A percentile compares a stretch with the other conserved stretches of the same genome.
These are phyloP conservation scores for Tetracladium maxilliforme DNA, from an alignment of 2,329 filamentous ascomycete genomes.

Conservation along the genomic window DNA sequence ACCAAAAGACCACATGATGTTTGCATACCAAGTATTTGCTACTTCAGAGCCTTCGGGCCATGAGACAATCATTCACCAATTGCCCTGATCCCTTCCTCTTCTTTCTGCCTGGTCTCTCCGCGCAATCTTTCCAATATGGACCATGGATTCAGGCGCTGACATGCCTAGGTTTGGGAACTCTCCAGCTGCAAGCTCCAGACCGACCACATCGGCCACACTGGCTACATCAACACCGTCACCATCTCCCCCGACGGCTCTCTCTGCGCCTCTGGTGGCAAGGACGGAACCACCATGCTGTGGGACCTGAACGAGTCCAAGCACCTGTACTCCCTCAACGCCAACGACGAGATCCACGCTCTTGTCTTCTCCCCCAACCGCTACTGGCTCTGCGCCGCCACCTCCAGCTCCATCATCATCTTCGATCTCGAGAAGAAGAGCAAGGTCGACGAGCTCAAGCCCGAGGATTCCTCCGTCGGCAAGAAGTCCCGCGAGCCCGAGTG, in stretches of 20 bases:
- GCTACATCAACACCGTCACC: conserved; percentile 99
- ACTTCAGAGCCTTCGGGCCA: conserved; percentile 97
- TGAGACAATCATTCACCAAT: conserved; percentile 95
- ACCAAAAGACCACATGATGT: conserved; percentile 61
- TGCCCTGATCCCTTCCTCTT: conserved; percentile 50
- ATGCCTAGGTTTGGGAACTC: conserved; percentile 87
- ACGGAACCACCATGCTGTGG: conserved; percentile 99
- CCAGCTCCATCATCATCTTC: conserved; percentile 99
- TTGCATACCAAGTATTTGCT: conserved; percentile 96
- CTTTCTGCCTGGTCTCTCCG: conserved; percentile 4
- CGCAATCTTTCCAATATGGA: conserved; percentile 10
- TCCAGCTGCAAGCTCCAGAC: conserved; percentile 99
- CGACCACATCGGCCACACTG: conserved; percentile 98
- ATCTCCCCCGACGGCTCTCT: conserved; percentile 99
- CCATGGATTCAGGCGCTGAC: conserved; percentile 4
- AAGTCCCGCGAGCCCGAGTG: conserved; percentile 99
- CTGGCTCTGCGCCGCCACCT: conserved; percentile 98
- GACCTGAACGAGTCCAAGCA: conserved; percentile 99
- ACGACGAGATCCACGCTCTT: conserved; percentile 99
- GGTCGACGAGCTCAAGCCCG: conserved; percentile 98
- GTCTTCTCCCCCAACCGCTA: conserved; percentile 99
- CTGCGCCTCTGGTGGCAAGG: conserved; percentile 98
- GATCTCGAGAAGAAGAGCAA: conserved; percentile 99
- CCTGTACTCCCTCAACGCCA: conserved; percentile 98
- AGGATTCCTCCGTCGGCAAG: conserved; percentile 92